A percentile compares a stretch with the other conserved stretches of the same genome.
phyloP scores from a whole-genome alignment of 2,329 filamentous ascomycete genomes.

The Simplicillium aogashimaense region DNA sequence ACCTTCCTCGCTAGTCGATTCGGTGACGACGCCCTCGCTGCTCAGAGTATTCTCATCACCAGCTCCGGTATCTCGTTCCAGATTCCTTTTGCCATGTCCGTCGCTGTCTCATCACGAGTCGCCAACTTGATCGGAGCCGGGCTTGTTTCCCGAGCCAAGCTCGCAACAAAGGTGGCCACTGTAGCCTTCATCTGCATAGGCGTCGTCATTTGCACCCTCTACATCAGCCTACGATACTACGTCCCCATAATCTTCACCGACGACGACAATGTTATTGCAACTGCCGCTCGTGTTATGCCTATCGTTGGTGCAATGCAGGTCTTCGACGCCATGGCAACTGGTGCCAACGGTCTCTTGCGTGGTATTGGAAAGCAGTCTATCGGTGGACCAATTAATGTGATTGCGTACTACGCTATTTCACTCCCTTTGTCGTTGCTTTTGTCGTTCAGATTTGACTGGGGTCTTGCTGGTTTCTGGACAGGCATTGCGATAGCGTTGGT shows the following conservation, averaged over 20 bases:
- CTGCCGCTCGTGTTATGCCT: constrained; percentile 65
- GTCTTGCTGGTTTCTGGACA: constrained; percentile 70
- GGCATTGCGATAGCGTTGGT: constrained; percentile 65
- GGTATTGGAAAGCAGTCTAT: constrained; percentile 84
- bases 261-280: constrained; percentile 57
- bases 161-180: constrained; percentile 65
- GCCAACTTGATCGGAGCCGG: constrained; percentile 91
- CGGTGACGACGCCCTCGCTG: constrained; percentile 71
- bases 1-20: constrained; percentile 76
- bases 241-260: constrained; percentile 70
- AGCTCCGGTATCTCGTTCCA: constrained; percentile 77
- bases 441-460: constrained; percentile 69
- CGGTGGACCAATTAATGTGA: constrained; percentile 79
- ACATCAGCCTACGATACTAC: constrained; percentile 57
- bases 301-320: constrained; percentile 82
- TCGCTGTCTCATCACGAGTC: constrained; percentile 78
- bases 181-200: constrained; percentile 59
- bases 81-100: constrained; percentile 82
- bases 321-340: constrained; percentile 71
- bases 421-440: constrained; percentile 74
- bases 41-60: constrained; percentile 79
- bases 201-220: constrained; percentile 63
- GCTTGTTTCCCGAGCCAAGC: constrained; percentile 70
- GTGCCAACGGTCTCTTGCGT: constrained; percentile 75
- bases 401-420: constrained; percentile 78